Evolutionary conservation across 306 rosid species (phyloP).

Genomic region (Biancaea sappan): DNA sequence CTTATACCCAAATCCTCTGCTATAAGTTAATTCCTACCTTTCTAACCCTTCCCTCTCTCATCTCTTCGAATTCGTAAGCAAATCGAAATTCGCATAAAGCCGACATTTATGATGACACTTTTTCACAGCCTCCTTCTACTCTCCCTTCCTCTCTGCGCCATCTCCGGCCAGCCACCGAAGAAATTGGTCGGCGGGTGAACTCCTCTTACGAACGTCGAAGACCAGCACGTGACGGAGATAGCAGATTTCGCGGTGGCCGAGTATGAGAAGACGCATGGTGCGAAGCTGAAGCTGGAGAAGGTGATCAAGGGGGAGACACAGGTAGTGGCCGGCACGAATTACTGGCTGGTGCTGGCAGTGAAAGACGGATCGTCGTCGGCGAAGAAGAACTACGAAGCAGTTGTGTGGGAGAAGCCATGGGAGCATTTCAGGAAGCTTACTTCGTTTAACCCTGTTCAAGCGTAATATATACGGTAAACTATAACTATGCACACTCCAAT

Average conservation of each 20-base stretch:
- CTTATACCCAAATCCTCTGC: not conserved
- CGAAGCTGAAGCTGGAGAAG: slow-evolving; percentile 28
- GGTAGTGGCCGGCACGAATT: slow-evolving; percentile 55
- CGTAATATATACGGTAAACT: too few relatives aligned
- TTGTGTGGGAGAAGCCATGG: slow-evolving; percentile 48
- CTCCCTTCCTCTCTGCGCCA: slow-evolving; percentile 9
- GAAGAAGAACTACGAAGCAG: slow-evolving; percentile 33
- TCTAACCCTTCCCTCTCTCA: not conserved
- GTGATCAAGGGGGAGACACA: slow-evolving; percentile 50
- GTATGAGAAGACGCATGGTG: slow-evolving; percentile 40
- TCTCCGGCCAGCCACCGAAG: too few relatives aligned
- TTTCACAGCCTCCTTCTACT: slow-evolving; percentile 8
- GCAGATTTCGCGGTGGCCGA: slow-evolving; percentile 57
- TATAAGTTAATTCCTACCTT: too few relatives aligned
- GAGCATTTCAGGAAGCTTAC: slow-evolving; percentile 11
- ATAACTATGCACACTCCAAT: too few relatives aligned
- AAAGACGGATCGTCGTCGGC: slow-evolving; percentile 9
- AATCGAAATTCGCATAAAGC: not conserved
- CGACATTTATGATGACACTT: slow-evolving; percentile 34
- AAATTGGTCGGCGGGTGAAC: slow-evolving; percentile 52
- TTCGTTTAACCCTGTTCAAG: too few relatives aligned
- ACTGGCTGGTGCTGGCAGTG: slow-evolving; percentile 45
- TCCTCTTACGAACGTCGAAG: slow-evolving; percentile 47
- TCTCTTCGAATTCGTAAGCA: not conserved
- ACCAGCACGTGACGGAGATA: slow-evolving; percentile 51